Conservation (phyloP, 1,139 yeast genomes). For the Kodamaea derodonti region DNA sequence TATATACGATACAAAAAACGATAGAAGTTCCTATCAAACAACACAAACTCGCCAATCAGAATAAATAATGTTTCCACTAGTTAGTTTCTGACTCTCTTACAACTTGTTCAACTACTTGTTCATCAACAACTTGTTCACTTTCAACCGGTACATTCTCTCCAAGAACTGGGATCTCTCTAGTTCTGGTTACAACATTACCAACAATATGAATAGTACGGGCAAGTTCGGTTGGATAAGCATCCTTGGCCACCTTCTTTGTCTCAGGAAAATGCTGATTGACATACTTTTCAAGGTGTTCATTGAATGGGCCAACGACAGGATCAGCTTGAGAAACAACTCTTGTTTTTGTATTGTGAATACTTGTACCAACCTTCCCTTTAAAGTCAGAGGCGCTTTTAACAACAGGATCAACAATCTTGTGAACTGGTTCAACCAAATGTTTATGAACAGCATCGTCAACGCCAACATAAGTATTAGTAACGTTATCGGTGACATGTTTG, state of each 20-base stretch:
- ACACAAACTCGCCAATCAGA: not conserved
- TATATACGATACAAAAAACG: not conserved
- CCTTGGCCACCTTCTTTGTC: constrained; percentile 37
- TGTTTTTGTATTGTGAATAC: constrained; percentile 40
- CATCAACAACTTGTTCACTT: not conserved
- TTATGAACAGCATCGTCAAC: constrained; percentile 5
- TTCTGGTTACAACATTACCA: constrained; percentile 29
- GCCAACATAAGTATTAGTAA: constrained; percentile 2
- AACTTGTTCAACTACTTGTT: no score
- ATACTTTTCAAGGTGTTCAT: constrained; percentile 46
- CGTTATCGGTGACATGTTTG: not conserved
- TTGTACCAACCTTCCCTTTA: constrained; percentile 21
- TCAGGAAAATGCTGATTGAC: constrained; percentile 48
- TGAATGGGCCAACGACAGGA: constrained; percentile 59
- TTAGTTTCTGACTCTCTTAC: no score
- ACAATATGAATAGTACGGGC: constrained; percentile 45
- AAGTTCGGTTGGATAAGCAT: constrained; percentile 48
- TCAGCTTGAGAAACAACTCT: constrained; percentile 59
- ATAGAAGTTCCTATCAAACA: not conserved
- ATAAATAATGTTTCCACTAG: not conserved
- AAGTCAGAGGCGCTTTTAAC: constrained; percentile 27
- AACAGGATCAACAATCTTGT: constrained; percentile 30
- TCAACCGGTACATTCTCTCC: not conserved
- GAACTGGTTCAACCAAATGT: constrained; percentile 37
- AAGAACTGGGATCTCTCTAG: constrained; percentile 8